These are phyloP conservation scores for Colletotrichum australisinense DNA, from an alignment of 2,329 filamentous ascomycete genomes.

Conservation along the genomic window DNA sequence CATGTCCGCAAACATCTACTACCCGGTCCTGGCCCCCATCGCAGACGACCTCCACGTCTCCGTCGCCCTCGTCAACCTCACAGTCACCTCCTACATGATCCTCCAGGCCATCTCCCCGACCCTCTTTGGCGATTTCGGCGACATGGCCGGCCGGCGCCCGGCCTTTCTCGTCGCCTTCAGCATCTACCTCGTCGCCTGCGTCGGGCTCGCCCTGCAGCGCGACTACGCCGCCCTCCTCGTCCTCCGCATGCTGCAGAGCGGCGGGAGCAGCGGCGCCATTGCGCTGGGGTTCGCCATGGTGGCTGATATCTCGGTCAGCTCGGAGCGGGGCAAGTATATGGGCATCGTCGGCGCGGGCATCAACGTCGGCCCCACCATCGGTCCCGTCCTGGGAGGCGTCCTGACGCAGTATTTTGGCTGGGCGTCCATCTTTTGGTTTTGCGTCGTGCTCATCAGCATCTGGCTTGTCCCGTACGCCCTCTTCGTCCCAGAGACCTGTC, in stretches of 20 bases:
- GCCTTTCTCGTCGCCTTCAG: constrained; percentile 68
- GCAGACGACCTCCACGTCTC: constrained; percentile 52
- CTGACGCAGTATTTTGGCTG: constrained; percentile 73
- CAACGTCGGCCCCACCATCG: constrained; percentile 65
- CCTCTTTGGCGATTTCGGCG: constrained; percentile 71
- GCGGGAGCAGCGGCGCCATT: constrained; percentile 76
- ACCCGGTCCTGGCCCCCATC: constrained; percentile 54
- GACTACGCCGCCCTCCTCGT: constrained; percentile 69
- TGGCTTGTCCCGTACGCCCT: constrained; percentile 67
- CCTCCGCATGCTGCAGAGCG: constrained; percentile 71
- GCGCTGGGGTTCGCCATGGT: constrained; percentile 78
- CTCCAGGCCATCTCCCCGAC: constrained; percentile 72
- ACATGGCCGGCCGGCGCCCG: constrained; percentile 70
- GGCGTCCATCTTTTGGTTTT: constrained; percentile 78
- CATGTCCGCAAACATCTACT: constrained; percentile 70
- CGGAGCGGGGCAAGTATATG: constrained; percentile 80
- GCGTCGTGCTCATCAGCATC: constrained; percentile 63
- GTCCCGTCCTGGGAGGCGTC: constrained; percentile 73
- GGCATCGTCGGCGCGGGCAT: constrained; percentile 71
- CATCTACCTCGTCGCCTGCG: constrained; percentile 69
- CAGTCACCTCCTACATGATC: constrained; percentile 71
- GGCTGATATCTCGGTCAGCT: constrained; percentile 75
- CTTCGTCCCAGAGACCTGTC: constrained; percentile 69
- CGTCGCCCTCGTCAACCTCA: constrained; percentile 57
- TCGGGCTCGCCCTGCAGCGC: constrained; percentile 69